A percentile compares a stretch with the other conserved stretches of the same genome.
Conservation (phyloP, 2,329 filamentous ascomycete genomes). For the Akanthomyces muscarius region DNA sequence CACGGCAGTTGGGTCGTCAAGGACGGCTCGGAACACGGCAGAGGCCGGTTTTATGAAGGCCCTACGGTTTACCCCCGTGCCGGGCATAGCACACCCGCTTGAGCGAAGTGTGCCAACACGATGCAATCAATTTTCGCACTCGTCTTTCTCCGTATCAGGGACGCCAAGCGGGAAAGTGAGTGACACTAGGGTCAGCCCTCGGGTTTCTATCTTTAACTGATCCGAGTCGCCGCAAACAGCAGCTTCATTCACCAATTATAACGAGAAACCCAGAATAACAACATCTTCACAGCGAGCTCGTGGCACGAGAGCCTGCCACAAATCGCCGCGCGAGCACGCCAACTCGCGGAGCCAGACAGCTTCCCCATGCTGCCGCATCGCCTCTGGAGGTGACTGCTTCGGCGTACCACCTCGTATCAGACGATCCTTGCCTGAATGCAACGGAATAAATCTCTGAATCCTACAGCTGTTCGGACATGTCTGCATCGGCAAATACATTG, state of each 20-base stretch:
- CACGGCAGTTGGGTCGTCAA: neutral
- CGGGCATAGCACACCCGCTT: neutral
- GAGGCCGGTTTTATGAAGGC: neutral
- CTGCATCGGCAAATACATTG: neutral
- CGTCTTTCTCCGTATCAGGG: neutral
- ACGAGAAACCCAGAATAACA: neutral
- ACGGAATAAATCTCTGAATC: too few species aligned
- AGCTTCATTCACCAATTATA: neutral
- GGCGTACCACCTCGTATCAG: slow-evolving; percentile 12
- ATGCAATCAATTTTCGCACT: neutral
- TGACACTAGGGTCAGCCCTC: neutral
- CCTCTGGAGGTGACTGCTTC: slow-evolving; percentile 2
- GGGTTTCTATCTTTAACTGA: neutral
- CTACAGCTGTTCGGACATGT: neutral
- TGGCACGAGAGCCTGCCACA: neutral
- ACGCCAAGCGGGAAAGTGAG: slow-evolving; percentile 4
- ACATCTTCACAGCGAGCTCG: neutral
- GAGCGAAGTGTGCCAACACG: slow-evolving; percentile 4
- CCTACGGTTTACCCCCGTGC: neutral
- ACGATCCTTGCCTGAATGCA: neutral
- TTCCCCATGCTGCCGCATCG: neutral
- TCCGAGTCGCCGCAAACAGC: neutral
- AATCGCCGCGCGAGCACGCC: neutral
- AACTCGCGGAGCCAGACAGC: neutral
- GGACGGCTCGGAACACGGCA: neutral